These are phyloP conservation scores for Phytophthora ramorum DNA, from an alignment of 352 stramenopile species.

Conservation along the genomic window DNA sequence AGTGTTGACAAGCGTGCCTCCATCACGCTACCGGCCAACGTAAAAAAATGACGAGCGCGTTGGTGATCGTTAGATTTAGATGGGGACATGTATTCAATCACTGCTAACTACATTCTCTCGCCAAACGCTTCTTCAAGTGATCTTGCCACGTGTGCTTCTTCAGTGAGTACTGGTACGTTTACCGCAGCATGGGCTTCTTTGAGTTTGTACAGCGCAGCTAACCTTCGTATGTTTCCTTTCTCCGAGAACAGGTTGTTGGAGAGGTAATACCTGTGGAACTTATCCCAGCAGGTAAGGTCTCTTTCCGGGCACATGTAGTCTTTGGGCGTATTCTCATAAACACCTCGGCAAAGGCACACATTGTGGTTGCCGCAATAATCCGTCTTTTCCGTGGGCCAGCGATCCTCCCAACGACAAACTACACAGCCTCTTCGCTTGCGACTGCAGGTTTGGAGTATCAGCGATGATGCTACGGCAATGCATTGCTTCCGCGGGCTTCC, in stretches of 20 bases:
- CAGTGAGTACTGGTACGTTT: neutral
- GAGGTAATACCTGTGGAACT: constrained; percentile 24
- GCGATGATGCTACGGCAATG: constrained; percentile 1
- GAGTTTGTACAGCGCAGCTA: constrained; percentile 6
- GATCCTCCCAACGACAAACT: constrained; percentile 29
- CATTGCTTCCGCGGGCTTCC: constrained; percentile 11
- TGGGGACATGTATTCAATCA: neutral
- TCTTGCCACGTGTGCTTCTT: neutral
- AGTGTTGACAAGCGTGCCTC: too few relatives aligned
- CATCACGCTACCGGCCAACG: too few relatives aligned
- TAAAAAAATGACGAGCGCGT: too few relatives aligned
- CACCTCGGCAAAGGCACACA: constrained; percentile 20
- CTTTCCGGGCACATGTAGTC: constrained; percentile 15
- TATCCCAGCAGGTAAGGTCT: constrained; percentile 29
- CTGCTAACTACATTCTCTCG: neutral
- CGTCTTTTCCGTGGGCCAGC: constrained; percentile 28
- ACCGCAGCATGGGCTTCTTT: neutral
- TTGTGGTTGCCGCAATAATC: constrained; percentile 30
- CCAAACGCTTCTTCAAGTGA: neutral
- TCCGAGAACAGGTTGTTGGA: constrained; percentile 12
- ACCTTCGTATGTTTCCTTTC: constrained; percentile 16
- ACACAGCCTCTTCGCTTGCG: constrained; percentile 20
- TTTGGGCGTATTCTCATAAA: constrained; percentile 2
- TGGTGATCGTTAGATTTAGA: too few relatives aligned
- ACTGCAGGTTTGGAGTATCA: constrained; percentile 1